Evolutionary conservation across 345 rosid species (phyloP), one percentile per base, ranked within the genome.

Genomic region (Sapria himalayana): DNA sequence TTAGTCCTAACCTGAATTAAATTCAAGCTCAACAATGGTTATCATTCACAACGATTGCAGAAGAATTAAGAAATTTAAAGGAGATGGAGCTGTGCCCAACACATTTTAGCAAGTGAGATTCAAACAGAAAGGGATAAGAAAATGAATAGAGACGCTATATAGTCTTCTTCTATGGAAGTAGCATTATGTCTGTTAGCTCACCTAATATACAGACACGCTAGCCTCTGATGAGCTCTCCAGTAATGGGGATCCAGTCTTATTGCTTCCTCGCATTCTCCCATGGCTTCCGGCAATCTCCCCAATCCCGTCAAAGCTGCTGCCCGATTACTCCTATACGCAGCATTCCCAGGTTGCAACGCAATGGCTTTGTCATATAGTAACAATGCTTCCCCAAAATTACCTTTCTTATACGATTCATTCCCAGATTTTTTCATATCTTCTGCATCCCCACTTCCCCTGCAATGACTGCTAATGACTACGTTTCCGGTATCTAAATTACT

Each of bases 141-240:
- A n/a, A n/a, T n/a, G n/a, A n/a, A n/a, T n/a, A n/a, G n/a, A n/a
- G n/a, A n/a, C n/a, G n/a, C n/a, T n/a, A n/a, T n/a, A n/a, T n/a
- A n/a, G n/a, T n/a, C n/a, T n/a, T n/a, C n/a, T n/a, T n/a, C n/a
- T n/a, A n/a, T n/a, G n/a, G n/a, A n/a, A n/a, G n/a, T n/a, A n/a
- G n/a, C n/a, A n/a, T n/a, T n/a, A n/a, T n/a, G n/a, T n/a, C 22
- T 21, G 32, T 29, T 32, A 2, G 27, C 70, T 64, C 52, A 84
- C 99, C 99, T 84, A 45, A 80, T 50, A 46, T 79, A 58, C 66
- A 91, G 63, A 19, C 80, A 54, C 7, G 65, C 89, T 62, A 91
- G 62, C 37, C 99, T 71, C 49, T 73, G 92, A 57, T 84, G 96
- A 46, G 95, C 96, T 51, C 89, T 80, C 53, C 58, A 50, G 58